Evolutionary conservation across 495 filamentous ascomycete genomes (phyloP).

Genomic region (Beverwykella pulmonaria): DNA sequence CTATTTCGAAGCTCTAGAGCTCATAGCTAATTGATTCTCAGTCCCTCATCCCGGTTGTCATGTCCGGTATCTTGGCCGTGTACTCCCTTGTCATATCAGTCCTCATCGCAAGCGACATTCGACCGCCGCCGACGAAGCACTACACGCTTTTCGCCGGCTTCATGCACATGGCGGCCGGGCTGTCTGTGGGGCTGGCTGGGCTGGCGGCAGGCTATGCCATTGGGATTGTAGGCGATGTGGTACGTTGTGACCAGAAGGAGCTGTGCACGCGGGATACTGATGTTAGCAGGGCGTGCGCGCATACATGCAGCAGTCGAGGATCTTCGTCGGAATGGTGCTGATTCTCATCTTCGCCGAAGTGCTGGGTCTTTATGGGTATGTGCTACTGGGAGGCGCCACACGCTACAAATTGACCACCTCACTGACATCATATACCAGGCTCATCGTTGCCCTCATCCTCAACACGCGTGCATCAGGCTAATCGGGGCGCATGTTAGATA

Average conservation of each 20-base stretch:
- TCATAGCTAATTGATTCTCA: conserved; percentile 42
- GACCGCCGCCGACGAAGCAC: conserved; percentile 60
- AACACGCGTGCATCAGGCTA: conserved; percentile 46
- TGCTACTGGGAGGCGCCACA: conserved; percentile 17
- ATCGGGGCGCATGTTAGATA: neutral
- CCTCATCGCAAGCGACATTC: conserved; percentile 83
- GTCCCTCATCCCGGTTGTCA: conserved; percentile 95
- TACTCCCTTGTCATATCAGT: conserved; percentile 96
- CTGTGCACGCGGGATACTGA: neutral
- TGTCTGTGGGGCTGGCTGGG: conserved; percentile 88
- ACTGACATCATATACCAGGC: conserved; percentile 34
- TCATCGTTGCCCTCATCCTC: conserved; percentile 51
- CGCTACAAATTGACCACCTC: neutral
- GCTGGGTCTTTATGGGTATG: conserved; percentile 92
- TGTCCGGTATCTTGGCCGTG: conserved; percentile 99
- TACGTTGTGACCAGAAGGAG: conserved; percentile 43
- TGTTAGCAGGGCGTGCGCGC: conserved; percentile 74
- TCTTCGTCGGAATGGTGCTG: conserved; percentile 98
- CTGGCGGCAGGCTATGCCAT: conserved; percentile 97
- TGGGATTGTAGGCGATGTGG: conserved; percentile 89
- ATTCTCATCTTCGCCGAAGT: conserved; percentile 99
- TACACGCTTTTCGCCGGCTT: conserved; percentile 89
- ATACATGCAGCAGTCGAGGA: conserved; percentile 92
- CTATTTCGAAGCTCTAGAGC: neutral
- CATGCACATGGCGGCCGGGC: conserved; percentile 88